phyloP scores from a whole-genome alignment of 495 filamentous ascomycete species.

The Viridothelium virens region DNA sequence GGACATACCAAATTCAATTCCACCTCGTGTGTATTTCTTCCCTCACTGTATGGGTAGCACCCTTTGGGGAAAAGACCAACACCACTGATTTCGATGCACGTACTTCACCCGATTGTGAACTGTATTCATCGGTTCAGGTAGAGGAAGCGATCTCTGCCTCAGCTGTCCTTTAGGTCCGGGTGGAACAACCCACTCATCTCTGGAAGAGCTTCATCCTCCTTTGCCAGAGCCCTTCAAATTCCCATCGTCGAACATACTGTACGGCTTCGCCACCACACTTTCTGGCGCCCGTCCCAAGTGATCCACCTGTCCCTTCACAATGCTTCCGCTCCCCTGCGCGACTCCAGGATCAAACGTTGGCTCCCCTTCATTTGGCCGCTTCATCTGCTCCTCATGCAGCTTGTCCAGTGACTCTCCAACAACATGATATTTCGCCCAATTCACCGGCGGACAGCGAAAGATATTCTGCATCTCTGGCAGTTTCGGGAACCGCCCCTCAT shows the following conservation, averaged over 20 bases:
- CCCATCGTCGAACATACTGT: constrained; percentile 57
- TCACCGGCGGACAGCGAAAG: constrained; percentile 74
- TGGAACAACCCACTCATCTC: background rate
- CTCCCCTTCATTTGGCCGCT: constrained; percentile 49
- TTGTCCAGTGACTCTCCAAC: constrained; percentile 73
- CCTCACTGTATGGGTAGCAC: background rate
- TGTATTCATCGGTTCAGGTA: too few species aligned
- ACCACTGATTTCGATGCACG: too few species aligned
- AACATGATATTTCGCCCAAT: constrained; percentile 84
- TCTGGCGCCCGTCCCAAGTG: constrained; percentile 39
- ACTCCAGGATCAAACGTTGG: constrained; percentile 37
- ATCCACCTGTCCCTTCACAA: constrained; percentile 31
- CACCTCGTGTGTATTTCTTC: background rate
- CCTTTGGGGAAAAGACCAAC: too few species aligned
- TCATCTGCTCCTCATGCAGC: constrained; percentile 69
- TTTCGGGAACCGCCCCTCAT: constrained; percentile 28
- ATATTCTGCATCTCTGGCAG: constrained; percentile 76
- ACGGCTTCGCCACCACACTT: constrained; percentile 61
- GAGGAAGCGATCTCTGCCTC: too few species aligned
- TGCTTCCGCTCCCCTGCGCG: background rate
- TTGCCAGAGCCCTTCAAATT: background rate
- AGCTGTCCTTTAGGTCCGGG: too few species aligned
- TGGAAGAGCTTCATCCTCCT: background rate
- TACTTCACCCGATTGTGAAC: too few species aligned
- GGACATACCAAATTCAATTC: background rate